Base-by-base conservation (phyloP, 2,329 filamentous ascomycete genomes). In the Colletotrichum endophyticum region DNA sequence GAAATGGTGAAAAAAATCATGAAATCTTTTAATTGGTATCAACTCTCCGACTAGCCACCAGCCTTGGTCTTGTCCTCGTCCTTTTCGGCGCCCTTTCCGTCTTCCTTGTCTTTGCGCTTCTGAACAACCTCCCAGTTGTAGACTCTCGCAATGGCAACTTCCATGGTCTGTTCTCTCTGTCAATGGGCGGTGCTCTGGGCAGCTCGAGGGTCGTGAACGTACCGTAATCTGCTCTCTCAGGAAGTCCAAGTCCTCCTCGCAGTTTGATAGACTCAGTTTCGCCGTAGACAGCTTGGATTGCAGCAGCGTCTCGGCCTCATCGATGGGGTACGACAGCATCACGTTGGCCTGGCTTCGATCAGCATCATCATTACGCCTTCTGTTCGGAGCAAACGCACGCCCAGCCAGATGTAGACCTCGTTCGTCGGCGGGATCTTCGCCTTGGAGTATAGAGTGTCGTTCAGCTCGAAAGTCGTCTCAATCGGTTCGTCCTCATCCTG, bases 121-220 rank as follows among this genome's bases (percentile, higher is more conserved):
- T 98, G 95, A 59, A 96, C 95, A 6, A 99, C 96, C 82, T 99
- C 97, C 96, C 97, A 99, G 86, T 99, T 99, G 86, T 99, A 99
- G n/a, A 99, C 96, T 79, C 97, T 91, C 27, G 97, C 97, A 56
- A 96, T 96, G 6, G 97, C 97, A 39, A 99, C 97, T 86, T 99
- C 97, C 89, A 99, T 94, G 0, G 96, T 98, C 95, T 98, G 79
- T n/a, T 57, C 28, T 73, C 9, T 74, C 9, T 75, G 77, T 79
- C 81, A 70, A 67, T 71, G 62, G 39, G 67, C 44, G 34, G 11
- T 5, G 28, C 6, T 28, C 32, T 5, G 7, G 15, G 13, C 4
- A 34, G 34, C 3, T 12, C 34, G 4, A 9, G 19, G 19, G 71
- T 49, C 13, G 30, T 34, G 15, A 62, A 86, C 92, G 80, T 87